Evolutionary conservation across 495 filamentous ascomycete genomes (phyloP).

Genomic region (Jackrogersella multiformis): DNA sequence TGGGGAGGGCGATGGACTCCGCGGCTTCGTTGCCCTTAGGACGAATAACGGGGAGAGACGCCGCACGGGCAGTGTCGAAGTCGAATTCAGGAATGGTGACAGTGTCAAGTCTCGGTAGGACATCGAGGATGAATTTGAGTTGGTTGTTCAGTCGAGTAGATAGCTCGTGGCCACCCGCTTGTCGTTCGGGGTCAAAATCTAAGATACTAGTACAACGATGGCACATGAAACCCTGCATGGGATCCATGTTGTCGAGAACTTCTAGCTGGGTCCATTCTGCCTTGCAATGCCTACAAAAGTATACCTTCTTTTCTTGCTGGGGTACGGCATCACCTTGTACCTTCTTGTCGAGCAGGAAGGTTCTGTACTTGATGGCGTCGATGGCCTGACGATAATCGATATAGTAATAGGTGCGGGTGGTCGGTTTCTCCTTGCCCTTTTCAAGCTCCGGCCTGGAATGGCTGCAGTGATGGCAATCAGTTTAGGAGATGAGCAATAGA

Average conservation of each 20-base stretch:
- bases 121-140: constrained; percentile 81
- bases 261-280: constrained; percentile 87
- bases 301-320: constrained; percentile 87
- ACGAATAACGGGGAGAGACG: constrained; percentile 67
- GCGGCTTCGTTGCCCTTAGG: constrained; percentile 69
- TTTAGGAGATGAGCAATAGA: constrained; percentile 8
- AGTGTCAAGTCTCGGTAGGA: constrained; percentile 86
- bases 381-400: constrained; percentile 94
- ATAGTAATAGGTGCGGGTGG: constrained; percentile 92
- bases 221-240: constrained; percentile 77
- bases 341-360: constrained; percentile 81
- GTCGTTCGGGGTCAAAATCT: constrained; percentile 70
- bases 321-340: constrained; percentile 84
- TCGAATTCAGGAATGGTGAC: constrained; percentile 84
- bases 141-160: constrained; percentile 87
- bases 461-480: constrained; percentile 53
- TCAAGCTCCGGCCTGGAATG: constrained; percentile 81
- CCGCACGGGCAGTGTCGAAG: constrained; percentile 78
- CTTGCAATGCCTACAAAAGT: constrained; percentile 81
- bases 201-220: constrained; percentile 80
- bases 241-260: constrained; percentile 74
- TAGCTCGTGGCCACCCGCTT: constrained; percentile 81
- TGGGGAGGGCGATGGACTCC: constrained; percentile 61
- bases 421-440: constrained; percentile 81
- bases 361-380: constrained; percentile 95